Percentiles rank a stretch among this genome's conserved stretches.
Evolutionary conservation across 2,329 filamentous ascomycete species (phyloP).

Genomic region (Scytalidium sp.): DNA sequence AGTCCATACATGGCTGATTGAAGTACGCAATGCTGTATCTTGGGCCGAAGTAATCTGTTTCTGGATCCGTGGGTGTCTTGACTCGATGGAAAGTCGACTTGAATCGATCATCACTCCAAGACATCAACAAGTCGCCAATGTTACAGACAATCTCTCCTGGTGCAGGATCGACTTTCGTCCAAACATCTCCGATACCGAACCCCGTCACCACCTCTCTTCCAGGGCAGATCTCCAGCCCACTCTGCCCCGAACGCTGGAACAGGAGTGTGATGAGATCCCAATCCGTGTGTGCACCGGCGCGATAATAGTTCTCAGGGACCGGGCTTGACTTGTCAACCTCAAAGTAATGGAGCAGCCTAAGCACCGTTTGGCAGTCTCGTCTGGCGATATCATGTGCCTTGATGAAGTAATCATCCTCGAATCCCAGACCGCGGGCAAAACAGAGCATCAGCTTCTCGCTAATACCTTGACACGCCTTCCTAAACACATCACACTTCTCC

Average conservation of each 20-base stretch:
- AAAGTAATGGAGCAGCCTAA: constrained; percentile 58
- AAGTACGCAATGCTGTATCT: constrained; percentile 66
- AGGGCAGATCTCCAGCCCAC: constrained; percentile 62
- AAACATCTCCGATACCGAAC: constrained; percentile 56
- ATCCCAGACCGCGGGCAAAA: constrained; percentile 51
- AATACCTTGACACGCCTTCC: constrained; percentile 35
- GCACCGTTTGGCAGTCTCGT: constrained; percentile 49
- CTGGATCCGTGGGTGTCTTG: constrained; percentile 53
- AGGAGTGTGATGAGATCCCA: constrained; percentile 62
- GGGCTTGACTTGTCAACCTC: constrained; percentile 32
- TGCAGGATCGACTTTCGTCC: constrained; percentile 59
- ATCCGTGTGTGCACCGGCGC: constrained; percentile 62
- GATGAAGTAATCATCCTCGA: constrained; percentile 51
- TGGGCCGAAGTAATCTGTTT: constrained; percentile 53
- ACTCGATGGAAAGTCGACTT: constrained; percentile 65
- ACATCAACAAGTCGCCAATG: constrained; percentile 65
- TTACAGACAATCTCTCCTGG: constrained; percentile 59
- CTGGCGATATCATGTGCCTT: constrained; percentile 46
- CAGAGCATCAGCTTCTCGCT: constrained; percentile 53
- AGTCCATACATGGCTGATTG: constrained; percentile 59
- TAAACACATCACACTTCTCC: constrained; percentile 33
- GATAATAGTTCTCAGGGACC: constrained; percentile 45
- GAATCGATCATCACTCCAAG: constrained; percentile 64
- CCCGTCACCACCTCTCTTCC: constrained; percentile 57
- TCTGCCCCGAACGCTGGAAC: constrained; percentile 59